Base-by-base conservation (phyloP, 2,329 filamentous ascomycete genomes). In the Xylariales sp. region DNA sequence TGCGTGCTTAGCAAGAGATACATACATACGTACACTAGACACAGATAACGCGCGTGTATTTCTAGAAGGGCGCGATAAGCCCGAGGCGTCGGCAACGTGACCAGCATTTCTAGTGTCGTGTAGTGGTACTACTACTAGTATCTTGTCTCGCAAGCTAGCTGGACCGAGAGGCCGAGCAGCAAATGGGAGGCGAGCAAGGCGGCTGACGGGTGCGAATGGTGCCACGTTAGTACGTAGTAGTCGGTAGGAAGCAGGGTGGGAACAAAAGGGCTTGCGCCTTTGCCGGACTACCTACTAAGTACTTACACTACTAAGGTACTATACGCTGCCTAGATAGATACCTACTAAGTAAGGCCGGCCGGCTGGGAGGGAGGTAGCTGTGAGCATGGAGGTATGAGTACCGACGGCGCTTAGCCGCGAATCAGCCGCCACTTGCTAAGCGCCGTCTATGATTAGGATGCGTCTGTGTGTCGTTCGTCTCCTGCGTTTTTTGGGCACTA, bases 341-440 rank as follows among this genome's bases (percentile, higher is more conserved):
- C 23, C 23, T 23, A n/a, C n/a, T n/a, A n/a, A n/a, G n/a, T n/a
- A 23, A 23, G 23, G 23, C 23, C 23, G 23, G 23, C 23, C 23
- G 2, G 23, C 23, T 23, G 23, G 23, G 23, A 23, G 23, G 23
- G 23, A 23, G 12, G 36, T 39, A 39, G 36, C 8, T 39, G 12
- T 36, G 34, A 36, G 34, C 34, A 36, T 23, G 23, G 34, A 50
- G 4, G 12, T 50, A 41, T 34, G 8, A 23, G 36, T 55, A 43
- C 45, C 46, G 45, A 39, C 46, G 68, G 68, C 68, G 68, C 68
- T 68, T 70, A 68, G 50, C 41, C 45, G 41, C 68, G 62, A 70
- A 68, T 70, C 59, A 68, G 45, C 30, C 23, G 16, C 28, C 32
- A 23, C 1, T 2, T 63, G 55, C 43, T 70, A 70, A 66, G 68